These are phyloP conservation scores for Coelastrella sp. DNA, from an alignment of 139 green algal genomes.

Conservation along the genomic window DNA sequence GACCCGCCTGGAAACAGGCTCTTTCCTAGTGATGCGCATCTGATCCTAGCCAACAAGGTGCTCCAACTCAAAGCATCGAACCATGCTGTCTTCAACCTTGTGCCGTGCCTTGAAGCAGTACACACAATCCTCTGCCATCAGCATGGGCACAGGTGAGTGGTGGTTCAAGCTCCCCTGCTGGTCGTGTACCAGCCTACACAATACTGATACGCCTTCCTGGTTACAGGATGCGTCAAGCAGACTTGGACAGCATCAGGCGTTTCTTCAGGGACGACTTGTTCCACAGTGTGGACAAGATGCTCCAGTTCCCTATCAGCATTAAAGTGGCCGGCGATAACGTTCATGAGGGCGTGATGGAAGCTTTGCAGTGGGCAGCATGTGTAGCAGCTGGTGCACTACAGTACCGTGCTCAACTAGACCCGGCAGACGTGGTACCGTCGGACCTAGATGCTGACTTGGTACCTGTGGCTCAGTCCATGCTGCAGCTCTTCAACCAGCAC, in stretches of 20 bases:
- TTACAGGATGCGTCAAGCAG: conserved; percentile 29
- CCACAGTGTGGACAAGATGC: conserved; percentile 28
- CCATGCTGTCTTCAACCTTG: not conserved
- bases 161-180: not conserved
- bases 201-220: not conserved
- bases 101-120: not conserved
- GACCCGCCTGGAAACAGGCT: not conserved
- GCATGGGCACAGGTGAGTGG: not conserved
- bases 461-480: conserved; percentile 13
- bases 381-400: conserved; percentile 1
- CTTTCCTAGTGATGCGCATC: conserved; percentile 14
- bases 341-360: not conserved
- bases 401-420: not conserved
- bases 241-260: conserved; percentile 33
- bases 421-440: not conserved
- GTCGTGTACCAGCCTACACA: too few species aligned
- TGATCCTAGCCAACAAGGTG: not conserved
- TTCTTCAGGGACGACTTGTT: conserved; percentile 41
- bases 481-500: conserved; percentile 19
- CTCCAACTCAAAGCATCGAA: not conserved
- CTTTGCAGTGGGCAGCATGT: not conserved
- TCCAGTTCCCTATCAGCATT: conserved; percentile 1
- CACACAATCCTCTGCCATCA: not conserved
- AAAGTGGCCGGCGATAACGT: not conserved
- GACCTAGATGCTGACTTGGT: conserved; percentile 43